phyloP scores from a whole-genome alignment of 139 green algal genomes.

The Dunaliella primolecta region DNA sequence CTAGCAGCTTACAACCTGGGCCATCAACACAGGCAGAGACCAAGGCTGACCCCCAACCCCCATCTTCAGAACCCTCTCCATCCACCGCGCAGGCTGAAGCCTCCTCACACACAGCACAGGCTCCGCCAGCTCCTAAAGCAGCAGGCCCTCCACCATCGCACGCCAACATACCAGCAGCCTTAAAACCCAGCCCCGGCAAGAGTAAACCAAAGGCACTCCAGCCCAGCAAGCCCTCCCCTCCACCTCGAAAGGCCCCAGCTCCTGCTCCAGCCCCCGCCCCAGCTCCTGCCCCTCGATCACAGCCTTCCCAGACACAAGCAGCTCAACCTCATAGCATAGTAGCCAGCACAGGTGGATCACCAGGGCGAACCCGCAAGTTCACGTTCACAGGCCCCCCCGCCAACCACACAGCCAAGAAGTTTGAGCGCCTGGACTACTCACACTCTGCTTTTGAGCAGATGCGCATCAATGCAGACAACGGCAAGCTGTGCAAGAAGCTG shows the following conservation, averaged over 20 bases:
- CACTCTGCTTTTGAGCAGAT: slow-evolving; percentile 16
- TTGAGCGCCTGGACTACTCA: slow-evolving; percentile 13
- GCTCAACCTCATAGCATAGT: no score
- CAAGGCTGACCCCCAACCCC: neutral
- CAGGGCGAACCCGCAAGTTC: neutral
- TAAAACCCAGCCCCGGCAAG: neutral
- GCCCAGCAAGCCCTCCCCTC: neutral
- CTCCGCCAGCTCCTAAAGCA: neutral
- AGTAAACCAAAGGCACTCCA: neutral
- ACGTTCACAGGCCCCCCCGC: neutral
- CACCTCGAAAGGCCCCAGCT: neutral
- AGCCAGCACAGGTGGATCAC: no score
- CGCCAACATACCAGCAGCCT: neutral
- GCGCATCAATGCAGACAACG: slow-evolving; percentile 36
- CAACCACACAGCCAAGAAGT: neutral
- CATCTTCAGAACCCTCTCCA: no score
- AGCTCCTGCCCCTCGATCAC: neutral
- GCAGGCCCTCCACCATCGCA: no score
- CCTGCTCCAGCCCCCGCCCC: neutral
- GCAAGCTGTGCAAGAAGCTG: slow-evolving; percentile 44
- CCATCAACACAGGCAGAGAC: neutral
- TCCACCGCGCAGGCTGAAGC: neutral
- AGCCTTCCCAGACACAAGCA: neutral
- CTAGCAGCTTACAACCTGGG: neutral
- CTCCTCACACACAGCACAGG: no score